A percentile compares a stretch with the other conserved stretches of the same genome.
phyloP scores from a whole-genome alignment of 305 asterid species.

The Solanum chacoense region DNA sequence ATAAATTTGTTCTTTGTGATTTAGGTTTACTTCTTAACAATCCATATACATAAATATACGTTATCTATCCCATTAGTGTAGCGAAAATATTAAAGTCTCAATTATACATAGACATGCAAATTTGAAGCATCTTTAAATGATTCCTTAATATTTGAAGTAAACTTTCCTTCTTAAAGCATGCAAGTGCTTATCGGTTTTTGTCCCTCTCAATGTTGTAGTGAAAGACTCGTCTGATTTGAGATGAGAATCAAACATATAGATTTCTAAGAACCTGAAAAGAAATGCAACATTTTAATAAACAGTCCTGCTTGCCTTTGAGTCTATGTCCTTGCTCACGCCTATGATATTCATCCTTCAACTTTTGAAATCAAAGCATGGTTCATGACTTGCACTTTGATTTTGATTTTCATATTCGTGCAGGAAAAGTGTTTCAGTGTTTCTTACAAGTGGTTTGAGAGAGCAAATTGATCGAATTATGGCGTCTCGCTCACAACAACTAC shows the following conservation, averaged over 20 bases:
- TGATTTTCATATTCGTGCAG: slow-evolving; percentile 28
- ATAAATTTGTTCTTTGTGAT: background rate
- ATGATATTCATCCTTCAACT: background rate
- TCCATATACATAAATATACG: background rate
- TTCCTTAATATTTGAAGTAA: background rate
- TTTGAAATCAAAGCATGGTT: background rate
- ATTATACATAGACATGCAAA: background rate
- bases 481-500: slow-evolving; percentile 37
- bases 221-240: background rate
- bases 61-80: background rate
- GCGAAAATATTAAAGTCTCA: background rate
- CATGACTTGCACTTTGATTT: background rate
- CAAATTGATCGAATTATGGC: slow-evolving; percentile 52
- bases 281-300: background rate
- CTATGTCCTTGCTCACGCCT: background rate
- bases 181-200: background rate
- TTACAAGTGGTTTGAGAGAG: slow-evolving; percentile 53
- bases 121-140: background rate
- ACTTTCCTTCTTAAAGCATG: background rate
- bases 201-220: background rate
- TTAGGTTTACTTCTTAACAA: background rate
- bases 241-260: background rate
- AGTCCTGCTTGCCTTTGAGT: background rate
- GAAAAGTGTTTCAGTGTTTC: slow-evolving; percentile 64
- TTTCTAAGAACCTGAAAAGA: background rate